Evolutionary conservation across 805 yeast species (phyloP).

Genomic region (Isabelozyma heimii): DNA sequence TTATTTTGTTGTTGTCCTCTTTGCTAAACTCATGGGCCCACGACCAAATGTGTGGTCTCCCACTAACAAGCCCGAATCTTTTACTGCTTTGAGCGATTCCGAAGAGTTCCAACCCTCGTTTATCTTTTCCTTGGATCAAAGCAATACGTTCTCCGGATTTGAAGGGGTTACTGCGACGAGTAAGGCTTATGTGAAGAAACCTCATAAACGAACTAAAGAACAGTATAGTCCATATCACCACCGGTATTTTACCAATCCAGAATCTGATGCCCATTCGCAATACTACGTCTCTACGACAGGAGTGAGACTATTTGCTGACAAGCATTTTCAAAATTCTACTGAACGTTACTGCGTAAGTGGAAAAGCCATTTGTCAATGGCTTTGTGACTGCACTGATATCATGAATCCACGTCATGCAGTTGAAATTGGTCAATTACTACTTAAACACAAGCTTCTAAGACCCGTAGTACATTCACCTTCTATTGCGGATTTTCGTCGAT

Average conservation of each 20-base stretch:
- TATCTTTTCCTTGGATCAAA: background rate
- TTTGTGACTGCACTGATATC: conserved; percentile 84
- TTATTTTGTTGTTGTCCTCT: conserved; percentile 62
- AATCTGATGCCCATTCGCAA: conserved; percentile 76
- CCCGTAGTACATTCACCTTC: conserved; percentile 42
- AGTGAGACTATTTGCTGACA: conserved; percentile 52
- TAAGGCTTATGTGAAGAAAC: background rate
- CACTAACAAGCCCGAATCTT: conserved; percentile 45
- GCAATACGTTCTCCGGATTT: background rate
- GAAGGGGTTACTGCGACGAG: background rate
- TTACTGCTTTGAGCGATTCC: background rate
- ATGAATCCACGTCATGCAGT: conserved; percentile 51
- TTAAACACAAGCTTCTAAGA: conserved; percentile 45
- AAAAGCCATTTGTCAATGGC: conserved; percentile 80
- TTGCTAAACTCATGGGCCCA: conserved; percentile 61
- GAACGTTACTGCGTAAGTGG: conserved; percentile 56
- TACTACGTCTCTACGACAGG: conserved; percentile 71
- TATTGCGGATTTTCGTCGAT: conserved; percentile 19
- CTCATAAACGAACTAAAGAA: background rate
- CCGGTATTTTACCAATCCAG: conserved; percentile 82
- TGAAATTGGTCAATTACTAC: conserved; percentile 49
- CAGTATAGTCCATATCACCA: conserved; percentile 65
- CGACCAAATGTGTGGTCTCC: conserved; percentile 72
- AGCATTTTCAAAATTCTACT: conserved; percentile 24
- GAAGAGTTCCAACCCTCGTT: background rate